Conservation (phyloP, 257 asterid species). For the Salvia miltiorrhiza region DNA sequence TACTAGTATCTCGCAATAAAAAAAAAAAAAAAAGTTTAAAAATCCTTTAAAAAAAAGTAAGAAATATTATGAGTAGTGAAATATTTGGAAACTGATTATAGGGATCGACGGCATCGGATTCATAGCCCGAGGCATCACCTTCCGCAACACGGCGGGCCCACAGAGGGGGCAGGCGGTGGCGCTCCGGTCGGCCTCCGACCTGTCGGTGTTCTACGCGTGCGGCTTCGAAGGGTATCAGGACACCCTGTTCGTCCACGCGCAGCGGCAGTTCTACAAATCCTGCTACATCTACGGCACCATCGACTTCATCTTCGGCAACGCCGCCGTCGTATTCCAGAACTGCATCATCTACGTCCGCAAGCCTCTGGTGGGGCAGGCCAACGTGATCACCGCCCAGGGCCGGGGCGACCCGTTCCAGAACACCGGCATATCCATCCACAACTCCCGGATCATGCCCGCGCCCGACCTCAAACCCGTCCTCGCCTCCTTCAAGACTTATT, state of each 20-base stretch:
- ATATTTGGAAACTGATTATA: background rate
- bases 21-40: too few species aligned
- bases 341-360: constrained; percentile 68
- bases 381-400: constrained; percentile 83
- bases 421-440: constrained; percentile 85
- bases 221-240: constrained; percentile 86
- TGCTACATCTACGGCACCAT: constrained; percentile 81
- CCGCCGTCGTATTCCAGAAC: constrained; percentile 80
- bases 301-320: constrained; percentile 88
- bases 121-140: constrained; percentile 84
- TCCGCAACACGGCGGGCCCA: constrained; percentile 85
- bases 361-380: constrained; percentile 70
- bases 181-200: constrained; percentile 85
- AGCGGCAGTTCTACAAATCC: constrained; percentile 82
- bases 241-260: constrained; percentile 84
- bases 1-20: background rate
- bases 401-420: constrained; percentile 83
- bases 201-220: constrained; percentile 76
- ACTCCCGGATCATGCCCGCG: constrained; percentile 58
- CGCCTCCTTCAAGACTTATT: constrained; percentile 35
- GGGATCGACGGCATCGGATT: constrained; percentile 87
- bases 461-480: constrained; percentile 60
- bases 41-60: too few species aligned
- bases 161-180: constrained; percentile 80
- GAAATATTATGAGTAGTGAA: too few species aligned